These are phyloP conservation scores for Sphenostylis stenocarpa DNA, from an alignment of 306 rosid species.

Conservation along the genomic window DNA sequence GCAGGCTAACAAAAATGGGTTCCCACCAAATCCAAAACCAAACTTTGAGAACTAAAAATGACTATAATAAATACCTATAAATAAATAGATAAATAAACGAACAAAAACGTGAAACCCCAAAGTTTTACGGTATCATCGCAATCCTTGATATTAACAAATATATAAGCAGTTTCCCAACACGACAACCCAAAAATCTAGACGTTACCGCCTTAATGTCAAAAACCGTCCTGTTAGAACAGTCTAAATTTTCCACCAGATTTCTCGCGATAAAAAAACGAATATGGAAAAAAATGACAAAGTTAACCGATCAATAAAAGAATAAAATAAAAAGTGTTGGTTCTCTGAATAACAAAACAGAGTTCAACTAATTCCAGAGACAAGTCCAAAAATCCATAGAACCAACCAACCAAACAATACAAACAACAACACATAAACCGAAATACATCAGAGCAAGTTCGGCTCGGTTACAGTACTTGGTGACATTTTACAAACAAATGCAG, in stretches of 20 bases:
- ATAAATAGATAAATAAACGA: neutral
- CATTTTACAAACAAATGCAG: neutral
- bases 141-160: neutral
- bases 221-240: no score
- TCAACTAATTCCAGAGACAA: neutral
- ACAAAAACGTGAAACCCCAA: neutral
- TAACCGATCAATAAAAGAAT: neutral
- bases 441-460: neutral
- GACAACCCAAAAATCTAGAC: neutral
- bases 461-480: neutral
- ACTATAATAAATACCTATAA: neutral
- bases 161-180: neutral
- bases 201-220: neutral
- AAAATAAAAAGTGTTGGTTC: neutral
- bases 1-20: neutral
- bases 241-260: neutral
- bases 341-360: neutral
- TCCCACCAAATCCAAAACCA: neutral
- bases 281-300: neutral
- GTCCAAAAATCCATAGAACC: neutral
- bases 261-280: neutral
- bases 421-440: neutral
- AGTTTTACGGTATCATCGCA: neutral
- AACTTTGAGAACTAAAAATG: neutral
- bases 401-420: neutral